phyloP scores from a whole-genome alignment of 352 stramenopile species.

The Pythium rhizo-oryzae region DNA sequence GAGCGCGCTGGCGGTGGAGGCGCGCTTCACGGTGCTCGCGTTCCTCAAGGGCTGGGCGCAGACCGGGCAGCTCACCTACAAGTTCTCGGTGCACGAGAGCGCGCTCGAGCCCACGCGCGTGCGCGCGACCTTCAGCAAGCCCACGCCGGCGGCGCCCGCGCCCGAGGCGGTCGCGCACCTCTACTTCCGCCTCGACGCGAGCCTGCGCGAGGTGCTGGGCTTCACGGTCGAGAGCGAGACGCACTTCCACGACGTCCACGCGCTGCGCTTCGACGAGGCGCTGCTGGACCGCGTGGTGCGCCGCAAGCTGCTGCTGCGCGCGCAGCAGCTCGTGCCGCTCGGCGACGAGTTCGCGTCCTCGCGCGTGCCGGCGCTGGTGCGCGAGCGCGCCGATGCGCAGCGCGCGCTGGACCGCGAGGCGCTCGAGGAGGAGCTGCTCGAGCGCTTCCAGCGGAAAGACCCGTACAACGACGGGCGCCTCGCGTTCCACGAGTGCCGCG shows the following conservation, averaged over 20 bases:
- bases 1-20: constrained; percentile 38
- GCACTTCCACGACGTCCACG: constrained; percentile 53
- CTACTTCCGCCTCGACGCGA: constrained; percentile 53
- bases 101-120: constrained; percentile 43
- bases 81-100: constrained; percentile 51
- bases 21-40: constrained; percentile 39
- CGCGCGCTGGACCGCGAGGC: constrained; percentile 44
- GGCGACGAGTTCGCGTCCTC: constrained; percentile 70
- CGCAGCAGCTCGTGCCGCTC: constrained; percentile 44
- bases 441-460: constrained; percentile 65
- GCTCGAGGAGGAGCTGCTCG: constrained; percentile 59
- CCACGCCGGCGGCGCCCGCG: constrained; percentile 38
- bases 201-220: constrained; percentile 43
- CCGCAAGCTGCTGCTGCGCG: constrained; percentile 54
- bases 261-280: constrained; percentile 54
- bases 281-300: constrained; percentile 59
- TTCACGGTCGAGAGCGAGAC: constrained; percentile 69
- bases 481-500: constrained; percentile 43
- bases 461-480: constrained; percentile 69
- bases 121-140: constrained; percentile 68
- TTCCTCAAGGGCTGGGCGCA: constrained; percentile 51
- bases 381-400: constrained; percentile 37
- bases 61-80: constrained; percentile 53
- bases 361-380: constrained; percentile 47
- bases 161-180: constrained; percentile 55